Evolutionary conservation across 208 protist species (phyloP), one percentile per base, ranked within the genome.

Genomic region (Acanthamoeba triangularis): DNA sequence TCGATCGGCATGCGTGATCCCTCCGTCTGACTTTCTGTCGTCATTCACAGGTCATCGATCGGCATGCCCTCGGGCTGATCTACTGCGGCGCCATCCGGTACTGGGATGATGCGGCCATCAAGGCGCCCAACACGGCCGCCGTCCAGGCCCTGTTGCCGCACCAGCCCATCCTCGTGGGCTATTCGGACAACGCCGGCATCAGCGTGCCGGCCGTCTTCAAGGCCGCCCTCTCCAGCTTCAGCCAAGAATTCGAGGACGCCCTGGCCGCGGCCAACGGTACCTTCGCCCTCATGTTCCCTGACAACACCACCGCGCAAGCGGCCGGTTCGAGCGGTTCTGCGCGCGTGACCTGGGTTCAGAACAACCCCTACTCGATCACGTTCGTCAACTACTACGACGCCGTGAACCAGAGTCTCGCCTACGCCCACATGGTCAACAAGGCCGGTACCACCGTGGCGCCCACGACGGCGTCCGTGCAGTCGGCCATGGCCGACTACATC

Each of bases 311-410:
- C 49, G 37, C 7, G 16, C 7, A 35, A 23, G 16, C 28, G 8
- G 78, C 78, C 44, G 78, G 78, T 14, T 37, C 37, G 28, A 20
- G 47, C 18, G 37, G 16, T 0, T 20, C 3, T 2, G 78, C 44
- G 1, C 78, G 78, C 0, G 78, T 87, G 25, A 20, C 47, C 23
- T 87, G 78, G 78, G 6, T 30, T 37, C 78, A 87, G 78, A 87
- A 59, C 25, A 87, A n/a, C 49, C 1, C 6, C 47, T 59, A 87
- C 28, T 41, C n/a, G 0, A 33, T 87, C 18, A 61, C 44, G 44
- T 87, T 87, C 4, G 25, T 37, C 47, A 87, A 87, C 78, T 87
- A 87, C 78, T 87, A 87, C 44, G 78, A 87, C 49, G 78, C 78
- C 20, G 20, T 87, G 33, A 37, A 59, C 47, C 0, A 1, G 4